Evolutionary conservation across 176 grass and related monocot genomes (phyloP), one percentile per base, ranked within the genome.

Genomic region (Lolium rigidum): DNA sequence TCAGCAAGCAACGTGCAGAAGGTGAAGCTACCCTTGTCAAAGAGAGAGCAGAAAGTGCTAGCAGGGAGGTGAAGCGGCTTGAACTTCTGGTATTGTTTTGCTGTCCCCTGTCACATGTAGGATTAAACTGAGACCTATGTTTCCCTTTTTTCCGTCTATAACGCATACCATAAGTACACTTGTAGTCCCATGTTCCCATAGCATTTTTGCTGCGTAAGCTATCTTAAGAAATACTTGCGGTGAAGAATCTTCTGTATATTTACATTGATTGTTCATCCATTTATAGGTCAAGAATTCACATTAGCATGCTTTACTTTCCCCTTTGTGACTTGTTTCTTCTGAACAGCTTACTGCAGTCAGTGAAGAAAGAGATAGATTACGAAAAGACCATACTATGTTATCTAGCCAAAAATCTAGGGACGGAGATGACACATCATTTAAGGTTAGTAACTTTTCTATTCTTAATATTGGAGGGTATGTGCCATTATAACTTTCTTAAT

Each of bases 331-430:
- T 93, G 64, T 65, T 84, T 85, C 74, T 50, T 83, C 22, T 60
- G 80, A 84, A 84, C 88, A 98, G 97, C 88, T 98, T 94, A 80
- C 94, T 91, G 93, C 88, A 49, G 56, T 94, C 48, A 91, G 88
- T 82, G 92, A 92, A 88, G 97, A 98, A 94, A 91, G 86, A 89
- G 97, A 98, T 76, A 94, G 82, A 64, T 85, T 94, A 72, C 88
- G 80, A 83, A 94, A 85, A 66, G 93, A 91, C 52, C 82, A 76
- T 64, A 49, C 31, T 62, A 13, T 88, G 75, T 56, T 78, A 16
- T 80, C 63, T 89, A 87, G 87, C 55, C 87, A 94, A 77, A 87
- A 93, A 77, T 58, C 80, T 71, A 56, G 13, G 48, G 76, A 77
- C 81, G 56, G 67, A 69, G 79, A 91, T 86, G 91, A 88, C 61